Percentiles rank a stretch among this genome's conserved stretches.
Evolutionary conservation across 2,329 filamentous ascomycete species (phyloP).

Genomic region (Neobulgaria alba): DNA sequence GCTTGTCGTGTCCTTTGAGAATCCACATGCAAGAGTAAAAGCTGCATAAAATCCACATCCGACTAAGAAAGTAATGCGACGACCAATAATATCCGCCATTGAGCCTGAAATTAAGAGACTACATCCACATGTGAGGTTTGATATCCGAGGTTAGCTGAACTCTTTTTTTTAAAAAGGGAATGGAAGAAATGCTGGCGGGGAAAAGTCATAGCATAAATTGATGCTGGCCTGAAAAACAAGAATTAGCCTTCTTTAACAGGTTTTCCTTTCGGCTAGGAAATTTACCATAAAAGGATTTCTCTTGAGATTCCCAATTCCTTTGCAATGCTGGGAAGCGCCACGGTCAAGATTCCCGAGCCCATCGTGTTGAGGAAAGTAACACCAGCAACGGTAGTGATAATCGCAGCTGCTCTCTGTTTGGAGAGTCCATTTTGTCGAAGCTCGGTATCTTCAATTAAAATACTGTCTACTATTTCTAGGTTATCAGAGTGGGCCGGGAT

Average conservation of each 20-base stretch:
- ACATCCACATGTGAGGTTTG: constrained; percentile 34
- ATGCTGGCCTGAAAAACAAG: not conserved
- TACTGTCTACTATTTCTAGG: too few species aligned
- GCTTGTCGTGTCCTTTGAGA: constrained; percentile 32
- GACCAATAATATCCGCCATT: constrained; percentile 41
- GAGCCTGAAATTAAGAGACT: constrained; percentile 41
- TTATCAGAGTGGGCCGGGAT: too few species aligned
- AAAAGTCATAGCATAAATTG: constrained; percentile 1
- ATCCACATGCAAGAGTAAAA: constrained; percentile 37
- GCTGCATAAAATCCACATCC: constrained; percentile 36
- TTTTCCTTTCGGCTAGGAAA: too few species aligned
- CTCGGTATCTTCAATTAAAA: too few species aligned
- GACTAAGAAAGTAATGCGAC: constrained; percentile 35
- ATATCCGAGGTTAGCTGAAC: too few species aligned
- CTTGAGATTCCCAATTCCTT: constrained; percentile 23
- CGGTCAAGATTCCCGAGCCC: not conserved
- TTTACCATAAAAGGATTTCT: constrained; percentile 11
- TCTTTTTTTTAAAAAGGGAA: too few species aligned
- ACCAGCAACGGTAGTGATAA: not conserved
- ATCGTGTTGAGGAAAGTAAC: not conserved
- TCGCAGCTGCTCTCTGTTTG: too few species aligned
- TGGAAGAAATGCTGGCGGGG: too few species aligned
- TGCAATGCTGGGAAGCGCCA: constrained; percentile 32
- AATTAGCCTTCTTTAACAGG: constrained; percentile 7
- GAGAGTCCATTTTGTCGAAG: too few species aligned